Evolutionary conservation across 768 basidiomycete genomes (phyloP), one percentile per base, ranked within the genome.

Genomic region (Termitomyces sp.): DNA sequence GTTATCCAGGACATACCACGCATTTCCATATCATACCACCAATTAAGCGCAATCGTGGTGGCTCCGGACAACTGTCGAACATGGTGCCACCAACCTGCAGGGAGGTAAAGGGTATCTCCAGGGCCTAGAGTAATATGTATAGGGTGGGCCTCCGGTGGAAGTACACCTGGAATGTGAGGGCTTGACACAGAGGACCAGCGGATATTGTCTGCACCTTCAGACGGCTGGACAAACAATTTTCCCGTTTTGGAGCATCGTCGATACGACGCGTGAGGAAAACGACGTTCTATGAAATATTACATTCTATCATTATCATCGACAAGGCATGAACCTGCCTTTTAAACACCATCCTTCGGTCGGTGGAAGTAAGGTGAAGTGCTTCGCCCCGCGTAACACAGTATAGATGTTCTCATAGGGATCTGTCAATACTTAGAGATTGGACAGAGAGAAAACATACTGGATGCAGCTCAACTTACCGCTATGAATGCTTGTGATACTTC

Each of bases 21-120:
- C 69, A 87, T 80, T 68, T 92, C 88, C 62, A 88, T 79, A 65
- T 95, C 92, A 68, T 91, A 93, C 92, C 92, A 95, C 86, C 89
- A 93, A 66, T 95, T 95, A 22, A 91, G 64, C 1, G 91, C 90
- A 58, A 93, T 83, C 1, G 82, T 85, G 24, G 77, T 74, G 58
- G 78, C 75, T 4, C 78, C 81, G 4, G 81, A 9, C 33, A 58
- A 75, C 68, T 97, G 95, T 40, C 84, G 79, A 36, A 96, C 93
- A 66, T 91, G 82, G 68, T 96, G 95, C 88, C 89, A 96, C 95
- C 95, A 97, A 0, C 92, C 88, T 5, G 88, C 82, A n/a, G 95
- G 95, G 20, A 97, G 82, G 71, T 93, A 96, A 20, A 97, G 72
- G 0, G 88, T 86, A 62, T 95, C 89, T 4, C 95, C 94, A 6